Evolutionary conservation across 257 asterid genomes (phyloP).

Genomic region (Scutellaria minor): DNA sequence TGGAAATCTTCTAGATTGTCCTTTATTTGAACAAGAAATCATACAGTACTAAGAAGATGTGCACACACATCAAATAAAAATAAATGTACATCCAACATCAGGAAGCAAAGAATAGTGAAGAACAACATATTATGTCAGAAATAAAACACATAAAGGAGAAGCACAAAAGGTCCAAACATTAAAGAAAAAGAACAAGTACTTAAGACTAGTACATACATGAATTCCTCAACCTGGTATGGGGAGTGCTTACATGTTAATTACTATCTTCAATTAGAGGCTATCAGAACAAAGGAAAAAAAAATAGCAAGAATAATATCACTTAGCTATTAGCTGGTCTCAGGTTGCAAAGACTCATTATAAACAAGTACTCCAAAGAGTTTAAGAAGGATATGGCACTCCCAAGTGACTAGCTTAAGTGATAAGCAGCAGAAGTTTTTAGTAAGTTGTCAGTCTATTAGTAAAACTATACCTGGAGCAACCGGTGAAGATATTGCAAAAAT

Average conservation of each 20-base stretch:
- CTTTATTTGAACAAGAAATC: constrained; percentile 10
- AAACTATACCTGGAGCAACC: constrained; percentile 78
- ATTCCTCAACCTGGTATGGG: neutral
- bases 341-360: constrained; percentile 7
- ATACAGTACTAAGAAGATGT: neutral
- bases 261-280: constrained; percentile 1
- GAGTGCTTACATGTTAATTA: no score
- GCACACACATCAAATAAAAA: neutral
- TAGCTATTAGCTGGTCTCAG: neutral
- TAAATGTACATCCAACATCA: neutral
- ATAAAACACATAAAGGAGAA: neutral
- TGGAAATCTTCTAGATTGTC: constrained; percentile 16
- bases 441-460: constrained; percentile 12
- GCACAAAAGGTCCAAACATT: constrained; percentile 1
- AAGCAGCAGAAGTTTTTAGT: constrained; percentile 10
- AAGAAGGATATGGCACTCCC: neutral
- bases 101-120: constrained; percentile 6
- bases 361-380: neutral
- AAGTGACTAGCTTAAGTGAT: neutral
- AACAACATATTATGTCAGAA: constrained; percentile 1
- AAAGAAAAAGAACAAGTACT: constrained; percentile 17
- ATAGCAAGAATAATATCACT: neutral
- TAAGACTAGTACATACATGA: neutral
- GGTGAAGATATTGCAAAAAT: constrained; percentile 86
- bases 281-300: neutral